Evolutionary conservation across 495 filamentous ascomycete species (phyloP).

Genomic region (Neurospora sp.): DNA sequence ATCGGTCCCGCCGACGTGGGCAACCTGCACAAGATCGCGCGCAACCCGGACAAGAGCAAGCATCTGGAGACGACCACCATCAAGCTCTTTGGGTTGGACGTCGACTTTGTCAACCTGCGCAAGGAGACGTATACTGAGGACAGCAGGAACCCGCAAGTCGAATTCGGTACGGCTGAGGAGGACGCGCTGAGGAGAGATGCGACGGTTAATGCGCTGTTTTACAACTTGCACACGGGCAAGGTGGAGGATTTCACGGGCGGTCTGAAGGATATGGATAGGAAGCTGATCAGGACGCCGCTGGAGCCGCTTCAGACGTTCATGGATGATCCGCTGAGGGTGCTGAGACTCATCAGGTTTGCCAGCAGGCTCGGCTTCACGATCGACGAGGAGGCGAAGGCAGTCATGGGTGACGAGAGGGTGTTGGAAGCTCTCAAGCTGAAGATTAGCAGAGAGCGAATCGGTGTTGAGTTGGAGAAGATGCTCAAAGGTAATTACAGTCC

Average conservation of each 20-base stretch:
- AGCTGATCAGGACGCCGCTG: slow-evolving; percentile 74
- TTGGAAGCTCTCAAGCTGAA: slow-evolving; percentile 69
- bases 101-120: slow-evolving; percentile 89
- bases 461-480: slow-evolving; percentile 83
- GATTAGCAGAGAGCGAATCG: slow-evolving; percentile 83
- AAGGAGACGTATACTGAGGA: slow-evolving; percentile 82
- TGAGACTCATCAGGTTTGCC: slow-evolving; percentile 83
- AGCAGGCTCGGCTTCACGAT: slow-evolving; percentile 74
- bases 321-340: slow-evolving; percentile 86
- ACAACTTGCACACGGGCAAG: slow-evolving; percentile 66
- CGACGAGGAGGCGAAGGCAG: slow-evolving; percentile 50
- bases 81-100: slow-evolving; percentile 73
- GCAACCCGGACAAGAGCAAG: slow-evolving; percentile 95
- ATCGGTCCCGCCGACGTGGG: slow-evolving; percentile 48
- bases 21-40: slow-evolving; percentile 64
- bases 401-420: slow-evolving; percentile 69
- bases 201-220: slow-evolving; percentile 93
- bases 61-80: slow-evolving; percentile 90
- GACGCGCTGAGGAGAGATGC: slow-evolving; percentile 87
- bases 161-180: slow-evolving; percentile 85
- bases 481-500: slow-evolving; percentile 47
- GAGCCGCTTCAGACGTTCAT: slow-evolving; percentile 87
- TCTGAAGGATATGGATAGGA: slow-evolving; percentile 58
- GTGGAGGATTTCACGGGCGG: slow-evolving; percentile 86
- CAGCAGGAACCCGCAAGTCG: slow-evolving; percentile 83